Evolutionary conservation across 352 stramenopile species (phyloP).

Genomic region (Aphanomyces stellatus): DNA sequence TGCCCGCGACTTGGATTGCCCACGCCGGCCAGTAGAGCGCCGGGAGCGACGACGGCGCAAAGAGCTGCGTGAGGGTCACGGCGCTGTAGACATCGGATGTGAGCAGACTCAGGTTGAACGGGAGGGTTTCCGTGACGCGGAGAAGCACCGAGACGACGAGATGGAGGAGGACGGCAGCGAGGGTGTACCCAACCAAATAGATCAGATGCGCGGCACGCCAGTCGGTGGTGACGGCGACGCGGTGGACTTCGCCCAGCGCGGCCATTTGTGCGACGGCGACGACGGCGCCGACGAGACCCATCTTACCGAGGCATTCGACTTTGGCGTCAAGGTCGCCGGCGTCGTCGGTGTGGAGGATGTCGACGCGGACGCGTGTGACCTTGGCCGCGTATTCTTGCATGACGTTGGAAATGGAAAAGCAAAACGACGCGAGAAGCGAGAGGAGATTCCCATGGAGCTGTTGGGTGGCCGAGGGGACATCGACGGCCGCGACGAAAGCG

Average conservation of each 20-base stretch:
- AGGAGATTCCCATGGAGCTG: constrained; percentile 51
- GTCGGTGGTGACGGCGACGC: constrained; percentile 32
- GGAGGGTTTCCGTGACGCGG: constrained; percentile 48
- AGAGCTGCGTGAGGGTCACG: constrained; percentile 24
- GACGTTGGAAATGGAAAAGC: constrained; percentile 60
- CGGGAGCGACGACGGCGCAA: background rate
- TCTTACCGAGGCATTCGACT: constrained; percentile 43
- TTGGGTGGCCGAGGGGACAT: constrained; percentile 23
- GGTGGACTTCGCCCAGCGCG: constrained; percentile 29
- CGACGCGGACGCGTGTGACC: constrained; percentile 32
- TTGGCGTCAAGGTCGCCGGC: constrained; percentile 46
- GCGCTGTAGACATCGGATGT: constrained; percentile 52
- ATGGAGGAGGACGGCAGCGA: constrained; percentile 56
- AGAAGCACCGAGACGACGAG: constrained; percentile 47
- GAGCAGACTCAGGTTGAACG: constrained; percentile 61
- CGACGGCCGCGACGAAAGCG: constrained; percentile 53
- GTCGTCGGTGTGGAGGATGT: too few relatives aligned
- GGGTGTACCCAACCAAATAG: constrained; percentile 50
- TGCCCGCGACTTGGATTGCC: background rate
- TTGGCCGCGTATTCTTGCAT: constrained; percentile 50
- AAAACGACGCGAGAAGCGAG: constrained; percentile 43
- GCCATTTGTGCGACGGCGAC: constrained; percentile 46
- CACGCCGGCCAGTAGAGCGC: background rate
- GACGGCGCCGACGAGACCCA: constrained; percentile 45
- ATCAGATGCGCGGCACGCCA: constrained; percentile 43